Conservation (phyloP, 1,139 yeast genomes). For the Trichomonascaceae sp. region DNA sequence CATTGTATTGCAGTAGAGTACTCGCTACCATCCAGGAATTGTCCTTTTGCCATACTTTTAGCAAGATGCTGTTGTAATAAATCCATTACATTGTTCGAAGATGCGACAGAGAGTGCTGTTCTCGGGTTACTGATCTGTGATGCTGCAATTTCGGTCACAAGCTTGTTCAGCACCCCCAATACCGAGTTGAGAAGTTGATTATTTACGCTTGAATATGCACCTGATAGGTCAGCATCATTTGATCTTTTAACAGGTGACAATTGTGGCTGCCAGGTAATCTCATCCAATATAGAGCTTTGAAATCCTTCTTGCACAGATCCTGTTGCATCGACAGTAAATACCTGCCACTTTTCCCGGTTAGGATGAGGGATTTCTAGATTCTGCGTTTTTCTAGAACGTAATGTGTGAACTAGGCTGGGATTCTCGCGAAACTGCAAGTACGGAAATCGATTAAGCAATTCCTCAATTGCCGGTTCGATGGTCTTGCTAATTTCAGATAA, state of each 20-base stretch:
- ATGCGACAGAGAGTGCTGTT: neutral
- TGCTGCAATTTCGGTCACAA: constrained; percentile 12
- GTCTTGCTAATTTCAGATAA: constrained; percentile 31
- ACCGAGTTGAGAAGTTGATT: constrained; percentile 12
- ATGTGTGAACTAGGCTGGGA: constrained; percentile 17
- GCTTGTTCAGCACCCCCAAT: constrained; percentile 13
- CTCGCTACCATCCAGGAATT: constrained; percentile 24
- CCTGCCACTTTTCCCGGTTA: constrained; percentile 32
- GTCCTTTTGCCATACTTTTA: constrained; percentile 20
- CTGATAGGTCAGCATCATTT: neutral
- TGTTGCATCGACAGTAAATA: constrained; percentile 29
- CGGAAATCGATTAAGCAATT: constrained; percentile 25
- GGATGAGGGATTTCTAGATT: constrained; percentile 25
- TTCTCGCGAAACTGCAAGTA: constrained; percentile 22
- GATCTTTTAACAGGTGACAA: neutral
- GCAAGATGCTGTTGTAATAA: constrained; percentile 21
- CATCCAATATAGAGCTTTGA: constrained; percentile 18
- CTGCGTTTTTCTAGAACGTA: constrained; percentile 22
- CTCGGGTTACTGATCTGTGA: constrained; percentile 9
- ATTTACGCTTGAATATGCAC: constrained; percentile 12
- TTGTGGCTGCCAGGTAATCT: constrained; percentile 6
- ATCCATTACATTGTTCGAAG: constrained; percentile 14
- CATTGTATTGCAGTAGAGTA: constrained; percentile 22
- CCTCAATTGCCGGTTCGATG: constrained; percentile 33
- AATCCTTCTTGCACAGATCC: constrained; percentile 26